A percentile compares a stretch with the other conserved stretches of the same genome.
Evolutionary conservation across 176 grass and related monocot genomes (phyloP).

Genomic region (Aegilops longissima): DNA sequence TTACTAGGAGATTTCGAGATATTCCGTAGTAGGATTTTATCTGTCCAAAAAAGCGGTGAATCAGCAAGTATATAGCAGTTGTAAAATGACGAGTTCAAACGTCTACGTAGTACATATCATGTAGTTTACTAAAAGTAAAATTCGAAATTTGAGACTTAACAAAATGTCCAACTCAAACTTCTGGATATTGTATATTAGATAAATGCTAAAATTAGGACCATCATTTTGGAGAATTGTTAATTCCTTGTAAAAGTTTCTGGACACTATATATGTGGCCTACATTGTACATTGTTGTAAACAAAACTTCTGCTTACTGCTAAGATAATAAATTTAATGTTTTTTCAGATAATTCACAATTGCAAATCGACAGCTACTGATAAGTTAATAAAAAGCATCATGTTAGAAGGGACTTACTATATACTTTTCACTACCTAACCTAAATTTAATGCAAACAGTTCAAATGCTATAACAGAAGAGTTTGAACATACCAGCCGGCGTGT

Average conservation of each 20-base stretch:
- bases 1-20: slow-evolving; percentile 90
- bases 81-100: not conserved
- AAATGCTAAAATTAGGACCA: not conserved
- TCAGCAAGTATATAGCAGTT: not conserved
- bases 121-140: not conserved
- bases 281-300: not conserved
- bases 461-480: slow-evolving; percentile 5
- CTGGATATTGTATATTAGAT: not conserved
- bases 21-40: slow-evolving; percentile 96
- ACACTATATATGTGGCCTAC: not conserved
- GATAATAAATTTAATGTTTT: not conserved
- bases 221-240: not conserved
- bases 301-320: not conserved
- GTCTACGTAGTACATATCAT: not conserved
- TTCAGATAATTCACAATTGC: not conserved
- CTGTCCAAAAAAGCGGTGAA: slow-evolving; percentile 31
- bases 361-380: not conserved
- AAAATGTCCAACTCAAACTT: not conserved
- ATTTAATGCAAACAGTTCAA: not conserved
- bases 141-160: not conserved
- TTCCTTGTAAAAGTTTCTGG: not conserved
- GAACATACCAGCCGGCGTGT: slow-evolving; percentile 74
- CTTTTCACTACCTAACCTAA: not conserved
- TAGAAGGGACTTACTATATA: not conserved
- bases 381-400: not conserved